Base-by-base conservation (phyloP, 108 stramenopile genomes). In the Pelagomonas calceolata region DNA sequence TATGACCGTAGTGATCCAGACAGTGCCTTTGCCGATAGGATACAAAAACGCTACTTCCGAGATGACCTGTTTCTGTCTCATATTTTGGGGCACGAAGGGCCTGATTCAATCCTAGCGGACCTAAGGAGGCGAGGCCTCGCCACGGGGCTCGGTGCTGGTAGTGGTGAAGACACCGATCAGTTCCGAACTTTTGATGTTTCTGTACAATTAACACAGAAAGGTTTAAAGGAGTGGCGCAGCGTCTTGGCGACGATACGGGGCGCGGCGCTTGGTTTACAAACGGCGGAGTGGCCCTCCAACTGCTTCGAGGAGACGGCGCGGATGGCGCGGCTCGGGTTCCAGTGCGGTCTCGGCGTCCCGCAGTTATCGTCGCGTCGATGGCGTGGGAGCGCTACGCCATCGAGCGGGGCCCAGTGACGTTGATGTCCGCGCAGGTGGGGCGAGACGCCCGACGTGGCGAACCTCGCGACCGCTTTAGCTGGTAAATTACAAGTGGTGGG, bases 21-120 rank as follows among this genome's bases (percentile, higher is more conserved):
- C 39, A n/a, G 0, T 33, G 35, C 34, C 30, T 0, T 30, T 0
- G 45, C 32, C 4, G 4, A 4, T 1, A 10, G 34, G 30, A 36
- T 30, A 17, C 64, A 39, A 26, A 33, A 15, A 43, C 36, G 31
- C 35, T 18, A 66, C 46, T 14, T 69, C 30, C 21, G 35, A 73
- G 86, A 84, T 36, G 74, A 84, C 35, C 81, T 75, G 31, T 90
- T 89, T 73, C 80, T 92, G n/a, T 74, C 85, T 12, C 87, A 90
- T 72, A 71, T 94, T 7, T 69, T 94, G 17, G 93, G 93, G 1
- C 93, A 94, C 75, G 93, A 94, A 75, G 91, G 91, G 51, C 86
- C 85, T 18, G 87, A 87, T 37, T 92, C 90, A 0, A 77, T 94
- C 74, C 74, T 92, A 0, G 88, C 90, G 32, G 90, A 87, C 66